Evolutionary conservation across 2,329 filamentous ascomycete species (phyloP).

Genomic region (Beauveria pseudobassiana): DNA sequence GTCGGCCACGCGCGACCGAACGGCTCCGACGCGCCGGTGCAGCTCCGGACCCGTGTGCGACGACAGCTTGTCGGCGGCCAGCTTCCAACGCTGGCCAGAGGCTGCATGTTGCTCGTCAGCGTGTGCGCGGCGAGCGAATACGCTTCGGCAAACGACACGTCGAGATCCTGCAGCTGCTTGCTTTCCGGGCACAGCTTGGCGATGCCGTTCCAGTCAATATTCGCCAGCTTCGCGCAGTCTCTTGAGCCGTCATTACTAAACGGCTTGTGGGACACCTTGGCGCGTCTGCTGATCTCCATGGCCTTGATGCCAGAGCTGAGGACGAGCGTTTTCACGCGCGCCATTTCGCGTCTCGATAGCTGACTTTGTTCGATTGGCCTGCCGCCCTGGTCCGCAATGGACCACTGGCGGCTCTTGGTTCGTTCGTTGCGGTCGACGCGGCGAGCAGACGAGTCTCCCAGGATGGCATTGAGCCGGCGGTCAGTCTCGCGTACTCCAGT

Average conservation of each 20-base stretch:
- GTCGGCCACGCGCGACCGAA: slow-evolving; percentile 40
- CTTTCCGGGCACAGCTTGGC: slow-evolving; percentile 32
- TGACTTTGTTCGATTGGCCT: slow-evolving; percentile 26
- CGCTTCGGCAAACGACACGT: slow-evolving; percentile 34
- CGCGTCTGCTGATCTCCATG: slow-evolving; percentile 64
- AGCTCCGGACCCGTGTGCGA: slow-evolving; percentile 48
- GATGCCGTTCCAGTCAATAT: slow-evolving; percentile 35
- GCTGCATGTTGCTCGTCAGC: slow-evolving; percentile 38
- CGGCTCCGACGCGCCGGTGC: slow-evolving; percentile 37
- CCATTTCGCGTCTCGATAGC: slow-evolving; percentile 65
- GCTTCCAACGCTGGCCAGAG: slow-evolving; percentile 50
- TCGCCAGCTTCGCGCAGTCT: slow-evolving; percentile 15
- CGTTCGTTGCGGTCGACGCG: slow-evolving; percentile 17
- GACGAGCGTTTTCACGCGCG: slow-evolving; percentile 68
- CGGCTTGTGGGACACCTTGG: slow-evolving; percentile 39
- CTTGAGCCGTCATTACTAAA: slow-evolving; percentile 18
- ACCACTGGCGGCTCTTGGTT: slow-evolving; percentile 38
- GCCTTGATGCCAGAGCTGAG: slow-evolving; percentile 87
- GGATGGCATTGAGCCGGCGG: slow-evolving; percentile 27
- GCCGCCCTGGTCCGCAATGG: slow-evolving; percentile 36
- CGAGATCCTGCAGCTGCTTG: slow-evolving; percentile 23
- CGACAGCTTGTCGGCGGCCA: slow-evolving; percentile 51
- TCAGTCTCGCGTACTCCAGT: slow-evolving; percentile 26
- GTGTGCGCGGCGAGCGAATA: slow-evolving; percentile 48
- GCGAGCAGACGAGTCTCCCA: slow-evolving; percentile 13